Conservation (phyloP, 2,329 filamentous ascomycete genomes). For the Aspergillus fructus region DNA sequence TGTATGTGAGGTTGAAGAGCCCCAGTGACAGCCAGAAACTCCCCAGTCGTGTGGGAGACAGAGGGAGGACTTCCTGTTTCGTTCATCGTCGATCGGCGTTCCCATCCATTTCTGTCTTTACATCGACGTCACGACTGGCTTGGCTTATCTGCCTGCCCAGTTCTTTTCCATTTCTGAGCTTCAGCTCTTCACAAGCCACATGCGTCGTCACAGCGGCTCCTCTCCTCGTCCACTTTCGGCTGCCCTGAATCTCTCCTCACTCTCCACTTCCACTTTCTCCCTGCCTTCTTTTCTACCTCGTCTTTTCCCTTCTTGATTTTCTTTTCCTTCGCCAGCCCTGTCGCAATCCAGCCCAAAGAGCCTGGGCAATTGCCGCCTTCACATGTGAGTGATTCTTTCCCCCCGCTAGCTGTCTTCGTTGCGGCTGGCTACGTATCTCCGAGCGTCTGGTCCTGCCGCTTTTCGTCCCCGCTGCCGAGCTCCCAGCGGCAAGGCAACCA, state of each 20-base stretch:
- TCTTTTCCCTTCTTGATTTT: not conserved
- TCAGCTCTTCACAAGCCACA: constrained; percentile 8
- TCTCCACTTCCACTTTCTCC: constrained; percentile 1
- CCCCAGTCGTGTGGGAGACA: not conserved
- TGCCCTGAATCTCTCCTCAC: constrained; percentile 1
- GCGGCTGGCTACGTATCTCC: not conserved
- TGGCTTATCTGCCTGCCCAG: not conserved
- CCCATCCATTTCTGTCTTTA: not conserved
- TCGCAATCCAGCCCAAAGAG: too few relatives aligned
- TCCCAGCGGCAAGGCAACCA: constrained; percentile 15
- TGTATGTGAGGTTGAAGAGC: too few relatives aligned
- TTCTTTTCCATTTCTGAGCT: constrained; percentile 7
- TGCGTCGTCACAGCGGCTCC: constrained; percentile 13
- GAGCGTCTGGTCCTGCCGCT: not conserved
- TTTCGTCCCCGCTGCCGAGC: constrained; percentile 18
- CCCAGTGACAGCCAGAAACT: too few relatives aligned
- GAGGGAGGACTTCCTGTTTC: not conserved
- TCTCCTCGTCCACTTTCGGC: constrained; percentile 7
- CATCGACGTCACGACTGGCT: constrained; percentile 12
- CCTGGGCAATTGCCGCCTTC: not conserved
- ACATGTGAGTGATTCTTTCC: constrained; percentile 9
- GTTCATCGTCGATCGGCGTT: constrained; percentile 2
- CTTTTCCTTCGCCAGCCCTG: too few relatives aligned
- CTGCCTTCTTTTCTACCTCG: not conserved
- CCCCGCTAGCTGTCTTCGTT: not conserved